Evolutionary conservation across 2,329 filamentous ascomycete species (phyloP), one percentile per base, ranked within the genome.

Genomic region (Penicillium sp.): DNA sequence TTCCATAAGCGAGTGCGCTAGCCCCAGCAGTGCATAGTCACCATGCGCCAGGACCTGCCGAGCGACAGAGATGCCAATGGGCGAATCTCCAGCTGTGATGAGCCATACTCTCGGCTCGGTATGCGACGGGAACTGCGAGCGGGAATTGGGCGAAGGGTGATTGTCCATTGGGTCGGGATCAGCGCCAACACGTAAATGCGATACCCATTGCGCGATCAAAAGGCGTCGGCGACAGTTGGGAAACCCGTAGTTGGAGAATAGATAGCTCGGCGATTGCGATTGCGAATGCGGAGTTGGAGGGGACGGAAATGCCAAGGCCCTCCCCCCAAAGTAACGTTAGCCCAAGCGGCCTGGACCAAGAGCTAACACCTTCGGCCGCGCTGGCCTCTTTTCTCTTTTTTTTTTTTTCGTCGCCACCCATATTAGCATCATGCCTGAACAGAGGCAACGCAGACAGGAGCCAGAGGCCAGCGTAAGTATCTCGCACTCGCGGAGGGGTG

Each of bases 51-150:
- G 85, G 39, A 95, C 80, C 63, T 90, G 83, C 48, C 88, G 85
- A 48, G 90, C 88, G 51, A 96, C 81, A 41, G 89, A 87, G 54
- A 96, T 88, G 48, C 87, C 87, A 57, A 96, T 82, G 11, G 92
- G 90, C 31, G 90, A 92, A 54, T 92, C 83, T 30, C 90, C 89
- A 53, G 89, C 87, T 10, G 92, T 96, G 59, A 99, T 78, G 67
- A 99, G 86, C 94, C 94, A 97, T 65, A 92, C 90, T 65, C 92
- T 87, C 45, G 92, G 91, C 44, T 79, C 79, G 66, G 80, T 79
- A 69, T 85, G 82, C 27, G 78, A 74, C 38, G 83, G 83, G 60
- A 85, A 85, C 54, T 81, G 81, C 42, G 64, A 58, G 53, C 65
- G 68, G 54, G 65, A 62, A 53, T 69, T 66, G 58, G 63, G 58